phyloP scores from a whole-genome alignment of 1,284 basidiomycete genomes.

The Irpex sp. region DNA sequence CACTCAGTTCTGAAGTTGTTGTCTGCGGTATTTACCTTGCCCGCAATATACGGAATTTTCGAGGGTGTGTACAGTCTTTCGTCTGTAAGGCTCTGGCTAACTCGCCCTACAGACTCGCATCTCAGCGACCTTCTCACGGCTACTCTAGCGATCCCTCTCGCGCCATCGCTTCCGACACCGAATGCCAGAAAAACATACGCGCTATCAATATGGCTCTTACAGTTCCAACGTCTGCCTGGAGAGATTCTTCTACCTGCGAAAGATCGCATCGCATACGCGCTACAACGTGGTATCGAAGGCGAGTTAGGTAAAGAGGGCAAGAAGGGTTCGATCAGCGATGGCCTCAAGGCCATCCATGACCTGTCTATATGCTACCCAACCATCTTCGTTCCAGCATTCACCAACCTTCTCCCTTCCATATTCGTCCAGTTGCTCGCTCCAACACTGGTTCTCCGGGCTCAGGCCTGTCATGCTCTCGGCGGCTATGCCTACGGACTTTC shows the following conservation, averaged over 20 bases:
- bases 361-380: conserved; percentile 56
- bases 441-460: conserved; percentile 55
- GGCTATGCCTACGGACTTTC: conserved; percentile 56
- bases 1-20: conserved; percentile 68
- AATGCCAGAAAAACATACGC: conserved; percentile 82
- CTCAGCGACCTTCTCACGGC: conserved; percentile 55
- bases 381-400: conserved; percentile 63
- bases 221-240: conserved; percentile 61
- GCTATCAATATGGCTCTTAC: conserved; percentile 67
- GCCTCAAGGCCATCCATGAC: conserved; percentile 72
- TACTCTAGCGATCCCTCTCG: conserved; percentile 66
- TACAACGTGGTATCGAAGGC: conserved; percentile 74
- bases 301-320: conserved; percentile 83
- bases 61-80: conserved; percentile 42
- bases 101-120: conserved; percentile 46
- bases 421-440: conserved; percentile 60
- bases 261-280: conserved; percentile 61
- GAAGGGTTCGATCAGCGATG: conserved; percentile 73
- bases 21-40: conserved; percentile 51
- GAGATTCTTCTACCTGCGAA: conserved; percentile 54
- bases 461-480: conserved; percentile 71
- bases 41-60: conserved; percentile 57
- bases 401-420: conserved; percentile 54
- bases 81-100: conserved; percentile 3
- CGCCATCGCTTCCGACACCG: conserved; percentile 64